Evolutionary conservation across 2,329 filamentous ascomycete genomes (phyloP).

Genomic region (Talaromyces verruculosus): DNA sequence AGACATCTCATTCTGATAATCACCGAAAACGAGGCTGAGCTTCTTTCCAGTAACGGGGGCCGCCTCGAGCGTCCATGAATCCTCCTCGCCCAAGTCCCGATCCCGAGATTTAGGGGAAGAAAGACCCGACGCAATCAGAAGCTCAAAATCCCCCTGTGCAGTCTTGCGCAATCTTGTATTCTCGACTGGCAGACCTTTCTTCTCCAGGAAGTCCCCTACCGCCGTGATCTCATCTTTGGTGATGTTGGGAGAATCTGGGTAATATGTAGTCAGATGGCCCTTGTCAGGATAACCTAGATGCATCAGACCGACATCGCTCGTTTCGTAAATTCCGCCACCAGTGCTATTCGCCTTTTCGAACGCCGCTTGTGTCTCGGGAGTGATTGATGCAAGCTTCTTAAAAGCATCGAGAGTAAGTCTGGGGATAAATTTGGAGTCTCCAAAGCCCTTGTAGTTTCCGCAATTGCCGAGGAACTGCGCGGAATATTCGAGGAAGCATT

Average conservation of each 20-base stretch:
- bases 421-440: slow-evolving; percentile 80
- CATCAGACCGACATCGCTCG: slow-evolving; percentile 63
- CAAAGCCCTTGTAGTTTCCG: slow-evolving; percentile 86
- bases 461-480: slow-evolving; percentile 76
- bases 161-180: slow-evolving; percentile 75
- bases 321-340: slow-evolving; percentile 69
- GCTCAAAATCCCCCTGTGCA: slow-evolving; percentile 63
- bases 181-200: slow-evolving; percentile 68
- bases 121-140: slow-evolving; percentile 70
- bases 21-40: slow-evolving; percentile 71
- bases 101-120: slow-evolving; percentile 61
- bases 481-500: slow-evolving; percentile 72
- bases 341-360: slow-evolving; percentile 62
- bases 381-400: slow-evolving; percentile 61
- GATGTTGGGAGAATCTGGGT: slow-evolving; percentile 72
- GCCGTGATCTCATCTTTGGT: slow-evolving; percentile 72
- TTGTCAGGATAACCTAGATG: slow-evolving; percentile 73
- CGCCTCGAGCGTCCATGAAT: slow-evolving; percentile 62
- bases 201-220: slow-evolving; percentile 70
- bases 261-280: slow-evolving; percentile 79
- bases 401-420: slow-evolving; percentile 65
- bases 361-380: slow-evolving; percentile 60
- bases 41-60: slow-evolving; percentile 62
- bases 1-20: slow-evolving; percentile 70
- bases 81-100: slow-evolving; percentile 67